A percentile compares a stretch with the other conserved stretches of the same genome.
phyloP scores from a whole-genome alignment of 2,329 filamentous ascomycete genomes.

The Cladophialophora bantiana region DNA sequence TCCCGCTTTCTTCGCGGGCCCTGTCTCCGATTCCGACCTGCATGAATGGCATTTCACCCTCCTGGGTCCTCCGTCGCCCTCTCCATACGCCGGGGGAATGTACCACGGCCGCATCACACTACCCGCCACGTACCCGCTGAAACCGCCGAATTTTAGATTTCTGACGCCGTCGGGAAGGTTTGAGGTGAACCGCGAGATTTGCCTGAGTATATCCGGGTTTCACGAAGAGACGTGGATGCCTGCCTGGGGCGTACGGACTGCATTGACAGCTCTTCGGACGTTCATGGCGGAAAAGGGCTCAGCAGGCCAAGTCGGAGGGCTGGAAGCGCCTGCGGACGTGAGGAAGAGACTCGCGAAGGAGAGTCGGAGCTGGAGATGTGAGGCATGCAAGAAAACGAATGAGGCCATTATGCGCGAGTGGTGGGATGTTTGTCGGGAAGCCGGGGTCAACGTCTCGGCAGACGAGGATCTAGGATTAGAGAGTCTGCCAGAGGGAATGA shows the following conservation, averaged over 20 bases:
- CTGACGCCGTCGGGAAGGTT: conserved; percentile 90
- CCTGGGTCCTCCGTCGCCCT: conserved; percentile 80
- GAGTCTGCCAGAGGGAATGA: conserved; percentile 61
- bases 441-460: conserved; percentile 48
- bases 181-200: conserved; percentile 96
- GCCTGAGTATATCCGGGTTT: conserved; percentile 89
- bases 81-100: conserved; percentile 78
- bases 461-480: conserved; percentile 51
- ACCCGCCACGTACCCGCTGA: conserved; percentile 86
- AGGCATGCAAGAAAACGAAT: conserved; percentile 73
- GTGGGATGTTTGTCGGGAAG: conserved; percentile 62
- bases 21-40: conserved; percentile 80
- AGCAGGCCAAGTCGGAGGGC: conserved; percentile 85
- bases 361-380: conserved; percentile 72
- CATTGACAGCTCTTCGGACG: conserved; percentile 76
- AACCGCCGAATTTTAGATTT: conserved; percentile 95
- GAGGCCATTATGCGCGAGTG: conserved; percentile 75
- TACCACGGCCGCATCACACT: conserved; percentile 97
- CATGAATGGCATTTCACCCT: conserved; percentile 99
- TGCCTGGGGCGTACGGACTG: conserved; percentile 94
- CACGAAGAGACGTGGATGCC: conserved; percentile 99
- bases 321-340: conserved; percentile 75
- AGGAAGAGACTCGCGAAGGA: conserved; percentile 73
- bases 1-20: conserved; percentile 82
- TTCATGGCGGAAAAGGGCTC: conserved; percentile 90